Evolutionary conservation across 2,329 filamentous ascomycete species (phyloP).

Genomic region (Lachnellula cervina): DNA sequence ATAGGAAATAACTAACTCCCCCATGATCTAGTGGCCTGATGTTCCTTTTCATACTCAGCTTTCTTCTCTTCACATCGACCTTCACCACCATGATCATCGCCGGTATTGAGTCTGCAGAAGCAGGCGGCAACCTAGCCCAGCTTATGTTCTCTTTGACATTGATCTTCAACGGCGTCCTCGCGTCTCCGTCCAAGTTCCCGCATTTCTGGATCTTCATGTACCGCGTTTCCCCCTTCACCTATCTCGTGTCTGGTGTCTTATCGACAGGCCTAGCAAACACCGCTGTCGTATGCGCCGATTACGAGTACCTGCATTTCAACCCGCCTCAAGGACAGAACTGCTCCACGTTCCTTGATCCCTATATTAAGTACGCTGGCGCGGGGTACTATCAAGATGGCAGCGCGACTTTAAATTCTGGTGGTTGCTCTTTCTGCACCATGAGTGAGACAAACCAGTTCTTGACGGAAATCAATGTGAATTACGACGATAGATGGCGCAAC

Average conservation of each 20-base stretch:
- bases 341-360: slow-evolving; percentile 48
- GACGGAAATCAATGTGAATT: slow-evolving; percentile 44
- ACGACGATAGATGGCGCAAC: slow-evolving; percentile 28
- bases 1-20: too few relatives aligned
- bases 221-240: slow-evolving; percentile 74
- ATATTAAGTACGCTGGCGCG: slow-evolving; percentile 36
- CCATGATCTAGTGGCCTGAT: slow-evolving; percentile 49
- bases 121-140: slow-evolving; percentile 70
- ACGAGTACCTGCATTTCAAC: slow-evolving; percentile 62
- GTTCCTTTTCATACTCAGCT: slow-evolving; percentile 70
- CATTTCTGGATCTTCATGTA: slow-evolving; percentile 85
- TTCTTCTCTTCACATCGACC: slow-evolving; percentile 76
- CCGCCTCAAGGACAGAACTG: slow-evolving; percentile 57
- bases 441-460: slow-evolving; percentile 48
- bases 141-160: slow-evolving; percentile 68
- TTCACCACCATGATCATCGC: slow-evolving; percentile 77
- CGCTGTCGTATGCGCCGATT: slow-evolving; percentile 57
- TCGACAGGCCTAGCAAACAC: slow-evolving; percentile 64
- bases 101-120: slow-evolving; percentile 69
- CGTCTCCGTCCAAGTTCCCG: slow-evolving; percentile 56
- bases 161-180: slow-evolving; percentile 69
- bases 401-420: slow-evolving; percentile 39
- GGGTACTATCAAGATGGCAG: slow-evolving; percentile 44
- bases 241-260: slow-evolving; percentile 68
- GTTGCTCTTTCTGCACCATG: slow-evolving; percentile 53